Base-by-base conservation (phyloP, 106 monocot genomes). In the Vanilla planifolia region DNA sequence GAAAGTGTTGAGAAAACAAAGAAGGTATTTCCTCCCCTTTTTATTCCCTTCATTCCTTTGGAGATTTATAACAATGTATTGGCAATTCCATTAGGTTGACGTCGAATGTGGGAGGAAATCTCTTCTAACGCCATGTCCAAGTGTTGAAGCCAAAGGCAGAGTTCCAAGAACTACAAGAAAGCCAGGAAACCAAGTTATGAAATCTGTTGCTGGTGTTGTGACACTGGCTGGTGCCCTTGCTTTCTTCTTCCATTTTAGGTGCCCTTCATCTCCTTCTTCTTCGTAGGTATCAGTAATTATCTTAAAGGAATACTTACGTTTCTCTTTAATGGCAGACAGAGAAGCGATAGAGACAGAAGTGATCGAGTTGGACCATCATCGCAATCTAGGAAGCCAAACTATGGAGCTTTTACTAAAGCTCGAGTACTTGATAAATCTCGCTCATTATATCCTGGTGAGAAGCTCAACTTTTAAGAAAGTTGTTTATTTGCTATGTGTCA, bases 211-310 rank as follows among this genome's bases (percentile, higher is more conserved):
- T 55, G 69, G 79, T 13, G 69, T 72, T 62, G 62, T 84, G 55
- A 76, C 79, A 35, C 9, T 79, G 13, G 28, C 73, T n/a, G 76
- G 75, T 43, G 56, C 72, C 27, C 28, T 76, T 33, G 46, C 76
- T 17, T 27, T 84, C 59, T 40, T 79, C 30, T 26, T 73, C 62
- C 76, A 79, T 58, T 46, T 84, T 28, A 84, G 79, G 84, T 84
- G 76, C 58, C 6, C 1, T 55, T 53, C 52, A 43, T 6, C 37
- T 40, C 26, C 11, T 53, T 53, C 7, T 52, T 2, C 39, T 15
- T 3, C 24, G 33, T 35, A n/a, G n/a, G n/a, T n/a, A n/a, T n/a
- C n/a, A n/a, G n/a, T n/a, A n/a, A n/a, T n/a, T n/a, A n/a, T 39
- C 21, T 4, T 67, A 32, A 62, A 62, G 15, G 20, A 45, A 62